Base-by-base conservation (phyloP, 352 stramenopile genomes). In the Phytophthora nicotianae region DNA sequence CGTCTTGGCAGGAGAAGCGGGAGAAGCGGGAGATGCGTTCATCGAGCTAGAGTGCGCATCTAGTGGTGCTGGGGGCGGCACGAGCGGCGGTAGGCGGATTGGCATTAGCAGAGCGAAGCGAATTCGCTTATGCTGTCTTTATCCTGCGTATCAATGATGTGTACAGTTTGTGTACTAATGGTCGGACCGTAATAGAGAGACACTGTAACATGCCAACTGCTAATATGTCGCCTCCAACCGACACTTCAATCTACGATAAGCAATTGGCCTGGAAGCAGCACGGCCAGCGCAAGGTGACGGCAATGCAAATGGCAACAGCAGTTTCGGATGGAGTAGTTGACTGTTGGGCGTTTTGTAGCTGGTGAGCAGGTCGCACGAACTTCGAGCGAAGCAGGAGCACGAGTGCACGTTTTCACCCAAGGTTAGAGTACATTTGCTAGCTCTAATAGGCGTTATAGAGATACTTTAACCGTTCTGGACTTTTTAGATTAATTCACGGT, bases 401-500 rank as follows among this genome's bases (percentile, higher is more conserved):
- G 63, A 85, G 37, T 91, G 80, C 72, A 86, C 82, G 10, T 91
- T 91, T 37, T 51, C 72, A 0, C 82, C 82, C 0, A 86, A 87
- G 62, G 77, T 90, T 38, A 35, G 13, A n/a, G 32, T 38, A 2
- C 16, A 5, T 5, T 17, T 38, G 1, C 5, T 38, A 7, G 32
- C 32, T 33, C 27, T 33, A 33, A 33, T 33, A 13, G 27, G 8
- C 5, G 27, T 33, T 33, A 9, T 9, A 1, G 27, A 33, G 27
- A 33, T 33, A 33, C 10, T 9, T n/a, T 38, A 38, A 38, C 3
- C n/a, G 32, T 38, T 38, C 10, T 50, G 27, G 26, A 20, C 32
- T 6, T 26, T 38, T 10, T 10, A 75, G 62, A 72, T 51, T 7
- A 65, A 58, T 7, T 45, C 50, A 3, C 56, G 50, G 32, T 51